phyloP scores from a whole-genome alignment of 2,329 filamentous ascomycete genomes.

The Annulohypoxylon truncatum region DNA sequence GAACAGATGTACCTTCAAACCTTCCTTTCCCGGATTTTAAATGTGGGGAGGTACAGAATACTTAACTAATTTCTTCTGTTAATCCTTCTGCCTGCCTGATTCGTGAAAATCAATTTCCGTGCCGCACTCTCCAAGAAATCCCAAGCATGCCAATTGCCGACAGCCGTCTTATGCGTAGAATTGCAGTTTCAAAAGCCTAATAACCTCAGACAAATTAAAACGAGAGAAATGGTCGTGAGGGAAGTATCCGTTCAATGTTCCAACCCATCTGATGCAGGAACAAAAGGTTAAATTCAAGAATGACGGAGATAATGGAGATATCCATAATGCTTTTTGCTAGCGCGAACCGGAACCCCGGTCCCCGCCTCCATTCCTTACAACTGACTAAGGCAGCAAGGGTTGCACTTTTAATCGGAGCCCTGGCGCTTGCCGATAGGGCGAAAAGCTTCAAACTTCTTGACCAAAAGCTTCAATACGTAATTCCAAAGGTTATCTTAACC shows the following conservation, averaged over 20 bases:
- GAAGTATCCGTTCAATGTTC: not conserved
- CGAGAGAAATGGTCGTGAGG: not conserved
- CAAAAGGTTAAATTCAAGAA: slow-evolving; percentile 21
- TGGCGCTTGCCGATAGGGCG: slow-evolving; percentile 15
- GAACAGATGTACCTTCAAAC: slow-evolving; percentile 1
- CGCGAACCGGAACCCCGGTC: slow-evolving; percentile 18
- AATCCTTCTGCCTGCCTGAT: slow-evolving; percentile 18
- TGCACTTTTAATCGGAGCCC: slow-evolving; percentile 5
- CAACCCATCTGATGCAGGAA: slow-evolving; percentile 15
- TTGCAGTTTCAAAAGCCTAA: not conserved
- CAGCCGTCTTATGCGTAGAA: not conserved
- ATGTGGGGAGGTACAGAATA: slow-evolving; percentile 18
- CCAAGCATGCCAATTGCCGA: not conserved
- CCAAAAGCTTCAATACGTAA: not conserved
- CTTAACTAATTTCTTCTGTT: slow-evolving; percentile 16
- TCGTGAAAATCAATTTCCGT: slow-evolving; percentile 7
- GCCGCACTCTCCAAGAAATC: not conserved
- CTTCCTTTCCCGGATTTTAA: not conserved
- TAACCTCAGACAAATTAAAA: not conserved
- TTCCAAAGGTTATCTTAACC: slow-evolving; percentile 12
- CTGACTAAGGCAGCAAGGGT: slow-evolving; percentile 3
- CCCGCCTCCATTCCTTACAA: slow-evolving; percentile 6
- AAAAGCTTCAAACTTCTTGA: not conserved
- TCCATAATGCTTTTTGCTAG: not conserved
- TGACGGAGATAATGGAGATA: slow-evolving; percentile 8